Evolutionary conservation across 2,329 filamentous ascomycete species (phyloP), one percentile per base, ranked within the genome.

Genomic region (Scytalidium lignicola): DNA sequence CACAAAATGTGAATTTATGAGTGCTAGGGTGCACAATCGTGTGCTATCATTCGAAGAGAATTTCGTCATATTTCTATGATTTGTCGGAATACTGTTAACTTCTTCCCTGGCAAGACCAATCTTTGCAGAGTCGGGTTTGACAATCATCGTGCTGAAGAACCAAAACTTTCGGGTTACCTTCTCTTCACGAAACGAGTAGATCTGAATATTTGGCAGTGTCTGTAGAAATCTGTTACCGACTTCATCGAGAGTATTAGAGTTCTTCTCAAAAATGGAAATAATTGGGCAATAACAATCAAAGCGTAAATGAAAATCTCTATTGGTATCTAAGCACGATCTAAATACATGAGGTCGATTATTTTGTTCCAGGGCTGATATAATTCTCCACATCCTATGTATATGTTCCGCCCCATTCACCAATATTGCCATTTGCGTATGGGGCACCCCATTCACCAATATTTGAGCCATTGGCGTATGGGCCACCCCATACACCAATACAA

Each of bases 1-100:
- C 6, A 26, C 10, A 26, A 26, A 26, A 10, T 10, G 5, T 10
- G 23, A 26, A 26, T 10, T 10, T 10, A 26, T 26, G 23, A 10
- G 23, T 10, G 23, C 23, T 26, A 26, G 10, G 6, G 10, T 10
- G 23, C 10, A 6, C 18, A 46, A 50, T 19, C 48, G 43, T 10
- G 42, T 40, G 19, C 46, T 43, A 18, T 46, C n/a, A 15, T 7
- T 2, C n/a, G 37, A 43, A 7, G 37, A 18, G 26, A 46, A 50
- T 40, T 50, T 50, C 17, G 44, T 50, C 48, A 50, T 50, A 8
- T 39, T 39, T 20, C 39, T 28, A 22, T 50, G 48, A 17, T 46
- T 43, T 19, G 23, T 23, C 19, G 48, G 48, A 19, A 50, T 43
- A 13, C 20, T 37, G 4, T 15, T n/a, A 5, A 39, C 21, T n/a